These are phyloP conservation scores for Aspergillus viridinutans DNA, from an alignment of 2,329 filamentous ascomycete species.

Conservation along the genomic window DNA sequence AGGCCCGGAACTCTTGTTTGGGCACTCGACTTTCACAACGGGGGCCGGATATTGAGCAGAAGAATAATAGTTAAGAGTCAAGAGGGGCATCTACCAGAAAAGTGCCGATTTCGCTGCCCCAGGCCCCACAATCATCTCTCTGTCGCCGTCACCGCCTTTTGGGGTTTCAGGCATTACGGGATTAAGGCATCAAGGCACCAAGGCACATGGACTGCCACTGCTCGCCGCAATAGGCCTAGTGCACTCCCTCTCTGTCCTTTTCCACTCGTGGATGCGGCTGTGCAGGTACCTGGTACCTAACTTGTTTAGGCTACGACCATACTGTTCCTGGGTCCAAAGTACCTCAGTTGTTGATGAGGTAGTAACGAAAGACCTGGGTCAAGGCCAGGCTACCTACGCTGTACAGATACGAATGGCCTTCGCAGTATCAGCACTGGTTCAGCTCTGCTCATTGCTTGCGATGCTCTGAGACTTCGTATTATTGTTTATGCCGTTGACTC, in stretches of 20 bases:
- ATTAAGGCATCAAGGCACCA: not conserved
- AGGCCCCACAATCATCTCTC: conserved; percentile 8
- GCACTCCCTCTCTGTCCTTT: not conserved
- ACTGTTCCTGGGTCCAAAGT: not conserved
- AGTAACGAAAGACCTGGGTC: not conserved
- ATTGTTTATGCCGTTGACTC: not conserved
- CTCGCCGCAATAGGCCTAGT: not conserved
- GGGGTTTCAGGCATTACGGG: not conserved
- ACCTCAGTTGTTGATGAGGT: not conserved
- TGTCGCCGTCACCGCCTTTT: not conserved
- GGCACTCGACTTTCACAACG: conserved; percentile 8
- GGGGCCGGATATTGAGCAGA: not conserved
- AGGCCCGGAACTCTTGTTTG: conserved; percentile 6
- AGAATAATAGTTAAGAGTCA: conserved; percentile 23
- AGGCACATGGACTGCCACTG: not conserved
- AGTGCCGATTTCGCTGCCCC: conserved; percentile 26
- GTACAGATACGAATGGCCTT: not conserved
- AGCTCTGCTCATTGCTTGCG: not conserved
- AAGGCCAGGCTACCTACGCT: not conserved
- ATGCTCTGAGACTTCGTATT: not conserved
- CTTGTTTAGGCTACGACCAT: not conserved
- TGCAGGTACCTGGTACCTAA: not conserved
- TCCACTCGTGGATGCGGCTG: not conserved
- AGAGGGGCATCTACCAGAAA: conserved; percentile 24
- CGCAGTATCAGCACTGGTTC: not conserved